Evolutionary conservation across 352 stramenopile species (phyloP).

Genomic region (Elongisporangium prolatum): DNA sequence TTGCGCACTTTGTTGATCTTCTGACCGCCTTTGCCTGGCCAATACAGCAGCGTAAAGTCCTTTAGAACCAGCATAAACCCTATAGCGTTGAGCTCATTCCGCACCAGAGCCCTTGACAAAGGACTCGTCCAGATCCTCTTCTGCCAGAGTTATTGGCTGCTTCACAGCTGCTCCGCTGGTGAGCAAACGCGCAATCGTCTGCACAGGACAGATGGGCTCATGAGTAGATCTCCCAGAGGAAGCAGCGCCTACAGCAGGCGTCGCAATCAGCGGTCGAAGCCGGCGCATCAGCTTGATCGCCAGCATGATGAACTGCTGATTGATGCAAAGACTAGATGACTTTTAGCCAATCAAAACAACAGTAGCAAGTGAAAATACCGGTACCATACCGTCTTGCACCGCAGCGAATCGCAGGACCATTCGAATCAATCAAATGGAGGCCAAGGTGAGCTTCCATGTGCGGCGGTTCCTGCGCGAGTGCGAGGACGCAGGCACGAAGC

Average conservation of each 20-base stretch:
- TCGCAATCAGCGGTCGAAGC: neutral
- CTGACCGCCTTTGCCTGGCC: conserved; percentile 75
- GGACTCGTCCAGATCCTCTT: conserved; percentile 70
- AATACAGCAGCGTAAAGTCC: neutral
- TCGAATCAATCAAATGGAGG: conserved; percentile 43
- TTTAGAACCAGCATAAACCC: neutral
- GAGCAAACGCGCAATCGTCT: neutral
- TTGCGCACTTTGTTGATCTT: conserved; percentile 92
- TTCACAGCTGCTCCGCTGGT: conserved; percentile 4
- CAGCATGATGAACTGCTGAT: neutral
- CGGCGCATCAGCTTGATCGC: neutral
- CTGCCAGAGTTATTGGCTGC: conserved; percentile 31
- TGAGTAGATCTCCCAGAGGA: neutral
- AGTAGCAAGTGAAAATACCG: neutral
- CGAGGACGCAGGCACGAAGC: conserved; percentile 51
- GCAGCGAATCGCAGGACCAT: neutral
- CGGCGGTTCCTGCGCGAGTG: conserved; percentile 79
- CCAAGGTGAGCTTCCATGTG: conserved; percentile 86
- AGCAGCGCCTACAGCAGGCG: neutral
- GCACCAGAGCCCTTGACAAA: conserved; percentile 84
- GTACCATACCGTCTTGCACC: neutral
- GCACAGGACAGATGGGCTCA: neutral
- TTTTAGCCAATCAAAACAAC: neutral
- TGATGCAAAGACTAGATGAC: neutral
- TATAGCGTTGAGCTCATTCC: conserved; percentile 1